Percentiles rank a stretch among this genome's conserved stretches.
These are phyloP conservation scores for Acanthamoeba triangularis DNA, from an alignment of 208 protist genomes.

Conservation along the genomic window DNA sequence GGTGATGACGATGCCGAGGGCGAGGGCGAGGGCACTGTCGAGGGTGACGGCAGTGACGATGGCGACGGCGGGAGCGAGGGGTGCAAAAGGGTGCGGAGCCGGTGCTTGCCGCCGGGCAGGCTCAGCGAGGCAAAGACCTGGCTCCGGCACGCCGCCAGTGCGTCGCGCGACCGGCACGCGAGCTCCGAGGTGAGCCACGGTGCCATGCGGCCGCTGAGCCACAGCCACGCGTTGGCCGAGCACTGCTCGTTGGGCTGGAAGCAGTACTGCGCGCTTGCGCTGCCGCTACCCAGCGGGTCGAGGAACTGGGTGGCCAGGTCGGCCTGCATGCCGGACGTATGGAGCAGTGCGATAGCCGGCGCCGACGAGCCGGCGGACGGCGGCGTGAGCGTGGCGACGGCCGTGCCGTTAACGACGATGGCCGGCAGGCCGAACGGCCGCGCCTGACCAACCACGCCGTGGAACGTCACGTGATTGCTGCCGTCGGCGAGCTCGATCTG, in stretches of 20 bases:
- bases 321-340: neutral
- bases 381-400: neutral
- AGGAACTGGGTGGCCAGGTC: conserved; percentile 28
- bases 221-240: conserved; percentile 33
- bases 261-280: neutral
- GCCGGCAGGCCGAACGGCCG: neutral
- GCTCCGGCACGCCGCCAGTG: neutral
- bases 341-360: neutral
- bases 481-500: neutral
- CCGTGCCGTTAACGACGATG: neutral
- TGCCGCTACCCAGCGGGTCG: neutral
- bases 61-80: neutral
- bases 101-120: neutral
- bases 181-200: conserved; percentile 9
- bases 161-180: neutral
- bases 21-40: neutral
- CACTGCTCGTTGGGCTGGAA: conserved; percentile 8
- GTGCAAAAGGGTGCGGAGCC: neutral
- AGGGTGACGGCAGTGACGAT: neutral
- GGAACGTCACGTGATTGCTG: neutral
- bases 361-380: neutral
- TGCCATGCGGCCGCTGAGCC: conserved; percentile 1
- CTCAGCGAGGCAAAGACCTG: neutral
- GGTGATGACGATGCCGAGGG: neutral
- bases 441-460: neutral